phyloP scores from a whole-genome alignment of 179 eudicot genomes.

The Dionaea muscipula region DNA sequence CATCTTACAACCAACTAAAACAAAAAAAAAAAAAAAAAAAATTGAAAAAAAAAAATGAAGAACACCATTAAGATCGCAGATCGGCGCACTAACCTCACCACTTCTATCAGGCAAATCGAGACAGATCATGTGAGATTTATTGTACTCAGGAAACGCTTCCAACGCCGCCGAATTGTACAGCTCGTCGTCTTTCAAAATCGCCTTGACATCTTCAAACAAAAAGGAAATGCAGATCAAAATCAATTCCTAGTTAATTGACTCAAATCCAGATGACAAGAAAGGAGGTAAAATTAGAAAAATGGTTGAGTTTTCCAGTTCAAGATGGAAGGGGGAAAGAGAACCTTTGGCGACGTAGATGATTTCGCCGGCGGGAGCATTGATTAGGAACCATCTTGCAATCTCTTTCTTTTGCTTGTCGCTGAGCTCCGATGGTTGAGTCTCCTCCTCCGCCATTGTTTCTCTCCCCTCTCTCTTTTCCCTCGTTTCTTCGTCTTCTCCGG shows the following conservation, averaged over 20 bases:
- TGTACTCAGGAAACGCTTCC: constrained; percentile 78
- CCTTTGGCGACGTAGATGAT: constrained; percentile 89
- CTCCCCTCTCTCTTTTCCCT: no score
- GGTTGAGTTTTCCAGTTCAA: no score
- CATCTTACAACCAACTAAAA: background rate
- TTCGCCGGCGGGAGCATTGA: constrained; percentile 90
- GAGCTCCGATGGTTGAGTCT: constrained; percentile 30
- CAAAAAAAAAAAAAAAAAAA: background rate
- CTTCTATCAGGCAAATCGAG: constrained; percentile 63
- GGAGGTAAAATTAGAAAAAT: no score
- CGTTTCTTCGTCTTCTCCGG: no score
- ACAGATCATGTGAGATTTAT: constrained; percentile 71
- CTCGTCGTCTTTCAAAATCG: constrained; percentile 64
- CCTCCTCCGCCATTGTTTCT: constrained; percentile 54
- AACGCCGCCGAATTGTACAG: constrained; percentile 48
- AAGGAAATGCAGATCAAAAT: constrained; percentile 7
- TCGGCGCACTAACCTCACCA: constrained; percentile 51
- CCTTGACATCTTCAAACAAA: constrained; percentile 43
- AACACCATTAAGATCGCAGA: background rate
- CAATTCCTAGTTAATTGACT: background rate
- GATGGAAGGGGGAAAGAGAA: constrained; percentile 8
- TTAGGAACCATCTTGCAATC: constrained; percentile 95
- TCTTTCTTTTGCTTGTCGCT: constrained; percentile 53
- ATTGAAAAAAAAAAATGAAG: background rate
- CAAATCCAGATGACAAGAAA: background rate